Percentiles rank a stretch among this genome's conserved stretches.
Evolutionary conservation across 2,329 filamentous ascomycete genomes (phyloP).

Genomic region (Hymenoscyphus scutula): DNA sequence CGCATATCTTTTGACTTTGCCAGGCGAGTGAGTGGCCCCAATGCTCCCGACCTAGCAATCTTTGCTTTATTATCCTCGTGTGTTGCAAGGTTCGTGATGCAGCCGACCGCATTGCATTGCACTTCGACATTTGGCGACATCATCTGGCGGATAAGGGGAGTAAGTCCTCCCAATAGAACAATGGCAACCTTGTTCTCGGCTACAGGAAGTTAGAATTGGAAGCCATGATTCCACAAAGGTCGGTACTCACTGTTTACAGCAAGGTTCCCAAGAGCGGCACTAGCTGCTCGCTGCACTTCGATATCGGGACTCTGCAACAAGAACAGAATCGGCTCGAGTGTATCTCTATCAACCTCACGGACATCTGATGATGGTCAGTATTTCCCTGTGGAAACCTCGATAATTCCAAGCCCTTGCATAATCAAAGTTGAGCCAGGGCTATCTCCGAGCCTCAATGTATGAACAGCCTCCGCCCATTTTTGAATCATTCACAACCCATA

Average conservation of each 20-base stretch:
- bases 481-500: background rate
- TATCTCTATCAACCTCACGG: constrained; percentile 89
- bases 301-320: constrained; percentile 93
- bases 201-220: constrained; percentile 49
- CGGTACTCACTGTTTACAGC: constrained; percentile 83
- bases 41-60: constrained; percentile 90
- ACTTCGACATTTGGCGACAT: constrained; percentile 97
- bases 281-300: constrained; percentile 94
- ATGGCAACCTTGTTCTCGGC: constrained; percentile 98
- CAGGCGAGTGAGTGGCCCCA: constrained; percentile 84
- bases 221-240: background rate
- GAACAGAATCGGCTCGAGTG: constrained; percentile 92
- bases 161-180: constrained; percentile 84
- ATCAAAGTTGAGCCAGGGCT: background rate
- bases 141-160: constrained; percentile 95
- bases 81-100: constrained; percentile 96
- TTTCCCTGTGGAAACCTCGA: background rate
- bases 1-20: constrained; percentile 99
- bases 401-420: background rate
- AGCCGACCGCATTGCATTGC: constrained; percentile 97
- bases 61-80: constrained; percentile 99
- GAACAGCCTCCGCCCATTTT: background rate
- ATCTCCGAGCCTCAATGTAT: background rate
- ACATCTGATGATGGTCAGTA: constrained; percentile 65
- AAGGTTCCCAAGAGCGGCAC: constrained; percentile 90